Percentiles rank a stretch among this genome's conserved stretches.
phyloP scores from a whole-genome alignment of 2,329 filamentous ascomycete species.

The Myrmaecium sp. region DNA sequence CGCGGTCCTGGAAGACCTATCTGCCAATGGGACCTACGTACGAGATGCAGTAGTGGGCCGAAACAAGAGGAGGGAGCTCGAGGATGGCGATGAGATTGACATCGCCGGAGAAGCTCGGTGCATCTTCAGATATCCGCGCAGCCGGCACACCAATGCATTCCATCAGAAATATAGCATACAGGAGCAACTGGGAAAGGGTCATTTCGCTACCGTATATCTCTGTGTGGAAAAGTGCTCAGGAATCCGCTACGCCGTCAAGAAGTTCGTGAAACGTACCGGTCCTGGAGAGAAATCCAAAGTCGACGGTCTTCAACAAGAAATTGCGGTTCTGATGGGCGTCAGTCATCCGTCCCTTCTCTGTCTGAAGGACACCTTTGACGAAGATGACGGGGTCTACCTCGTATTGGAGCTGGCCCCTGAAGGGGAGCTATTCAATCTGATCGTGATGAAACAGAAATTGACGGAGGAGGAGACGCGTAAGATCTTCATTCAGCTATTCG shows the following conservation, averaged over 20 bases:
- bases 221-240: constrained; percentile 78
- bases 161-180: constrained; percentile 70
- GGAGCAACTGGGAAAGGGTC: constrained; percentile 79
- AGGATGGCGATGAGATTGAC: constrained; percentile 81
- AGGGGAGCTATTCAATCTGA: constrained; percentile 91
- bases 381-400: constrained; percentile 76
- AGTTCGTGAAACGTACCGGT: constrained; percentile 75
- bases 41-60: constrained; percentile 83
- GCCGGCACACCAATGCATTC: constrained; percentile 49
- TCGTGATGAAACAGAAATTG: constrained; percentile 79
- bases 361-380: constrained; percentile 88
- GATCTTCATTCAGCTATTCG: constrained; percentile 79
- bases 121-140: constrained; percentile 68
- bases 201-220: constrained; percentile 86
- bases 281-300: constrained; percentile 68
- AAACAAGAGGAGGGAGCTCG: constrained; percentile 76
- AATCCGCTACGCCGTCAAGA: constrained; percentile 76
- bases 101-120: constrained; percentile 75
- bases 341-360: constrained; percentile 87
- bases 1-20: constrained; percentile 80
- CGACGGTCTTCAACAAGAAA: constrained; percentile 83
- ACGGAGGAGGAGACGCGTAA: constrained; percentile 70
- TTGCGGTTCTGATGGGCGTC: constrained; percentile 92
- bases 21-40: constrained; percentile 90
- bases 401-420: constrained; percentile 81